A percentile compares a stretch with the other conserved stretches of the same genome.
Conservation (phyloP, 305 asterid genomes). For the Fraxinus sp. region DNA sequence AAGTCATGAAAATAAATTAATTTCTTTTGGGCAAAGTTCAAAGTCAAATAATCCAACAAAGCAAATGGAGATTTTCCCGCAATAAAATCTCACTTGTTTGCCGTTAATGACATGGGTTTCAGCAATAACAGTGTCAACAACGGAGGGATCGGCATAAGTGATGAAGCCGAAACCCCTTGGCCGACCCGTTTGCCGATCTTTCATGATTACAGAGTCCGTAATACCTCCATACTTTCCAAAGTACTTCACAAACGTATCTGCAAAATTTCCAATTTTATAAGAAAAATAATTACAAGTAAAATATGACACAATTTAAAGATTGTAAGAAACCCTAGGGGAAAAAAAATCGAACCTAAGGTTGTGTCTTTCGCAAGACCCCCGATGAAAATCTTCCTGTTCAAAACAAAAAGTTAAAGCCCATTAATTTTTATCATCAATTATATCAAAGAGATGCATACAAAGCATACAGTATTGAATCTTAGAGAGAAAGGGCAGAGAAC, state of each 20-base stretch:
- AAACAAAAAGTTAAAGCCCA: conserved; percentile 3
- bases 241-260: conserved; percentile 85
- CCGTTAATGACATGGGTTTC: conserved; percentile 80
- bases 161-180: conserved; percentile 94
- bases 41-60: neutral
- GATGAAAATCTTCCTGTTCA: conserved; percentile 75
- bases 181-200: conserved; percentile 82
- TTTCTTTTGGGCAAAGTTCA: neutral
- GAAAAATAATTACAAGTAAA: neutral
- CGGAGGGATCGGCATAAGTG: conserved; percentile 74
- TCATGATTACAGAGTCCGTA: conserved; percentile 91
- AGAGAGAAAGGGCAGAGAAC: conserved; percentile 16
- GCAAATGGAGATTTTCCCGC: neutral
- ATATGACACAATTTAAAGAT: neutral
- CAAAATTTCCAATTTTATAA: neutral
- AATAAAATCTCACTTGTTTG: conserved; percentile 56
- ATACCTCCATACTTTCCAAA: conserved; percentile 95
- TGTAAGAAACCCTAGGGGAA: neutral
- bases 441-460: conserved; percentile 1
- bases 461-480: neutral
- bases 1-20: neutral
- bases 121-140: conserved; percentile 82
- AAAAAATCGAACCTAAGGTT: conserved; percentile 53
- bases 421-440: conserved; percentile 7
- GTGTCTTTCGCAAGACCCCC: conserved; percentile 91